Percentiles rank a stretch among this genome's conserved stretches.
phyloP scores from a whole-genome alignment of 176 grass and related monocot species.

The Dendrocalamus sinicus region DNA sequence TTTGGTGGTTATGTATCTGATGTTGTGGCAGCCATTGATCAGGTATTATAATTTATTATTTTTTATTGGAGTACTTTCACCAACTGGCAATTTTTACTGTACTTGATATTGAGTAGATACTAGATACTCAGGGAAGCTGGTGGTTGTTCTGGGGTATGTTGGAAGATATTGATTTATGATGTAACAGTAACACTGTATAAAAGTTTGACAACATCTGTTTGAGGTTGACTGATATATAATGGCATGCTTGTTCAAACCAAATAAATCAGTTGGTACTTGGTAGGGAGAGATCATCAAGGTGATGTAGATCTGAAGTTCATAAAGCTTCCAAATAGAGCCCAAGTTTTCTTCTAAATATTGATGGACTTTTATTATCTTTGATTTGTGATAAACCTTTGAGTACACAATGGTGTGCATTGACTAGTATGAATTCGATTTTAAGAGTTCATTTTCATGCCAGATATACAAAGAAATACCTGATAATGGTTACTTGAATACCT shows the following conservation, averaged over 20 bases:
- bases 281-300: not conserved
- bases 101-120: conserved; percentile 12
- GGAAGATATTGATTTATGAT: not conserved
- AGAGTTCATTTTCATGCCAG: not conserved
- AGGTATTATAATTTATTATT: conserved; percentile 52
- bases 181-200: not conserved
- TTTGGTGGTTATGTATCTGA: conserved; percentile 98
- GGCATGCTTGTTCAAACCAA: not conserved
- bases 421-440: not conserved
- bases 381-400: not conserved
- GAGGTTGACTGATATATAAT: not conserved
- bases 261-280: conserved; percentile 6
- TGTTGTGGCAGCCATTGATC: conserved; percentile 97
- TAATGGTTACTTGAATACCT: not conserved
- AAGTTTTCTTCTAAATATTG: conserved; percentile 3
- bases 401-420: not conserved
- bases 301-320: not conserved
- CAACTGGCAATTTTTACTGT: not conserved
- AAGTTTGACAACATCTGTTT: conserved; percentile 7
- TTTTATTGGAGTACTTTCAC: not conserved
- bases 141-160: not conserved
- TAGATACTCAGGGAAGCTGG: not conserved
- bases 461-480: not conserved
- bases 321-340: not conserved
- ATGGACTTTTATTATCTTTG: not conserved